These are phyloP conservation scores for Acorus gramineus DNA, from an alignment of 106 monocot species.

Conservation along the genomic window DNA sequence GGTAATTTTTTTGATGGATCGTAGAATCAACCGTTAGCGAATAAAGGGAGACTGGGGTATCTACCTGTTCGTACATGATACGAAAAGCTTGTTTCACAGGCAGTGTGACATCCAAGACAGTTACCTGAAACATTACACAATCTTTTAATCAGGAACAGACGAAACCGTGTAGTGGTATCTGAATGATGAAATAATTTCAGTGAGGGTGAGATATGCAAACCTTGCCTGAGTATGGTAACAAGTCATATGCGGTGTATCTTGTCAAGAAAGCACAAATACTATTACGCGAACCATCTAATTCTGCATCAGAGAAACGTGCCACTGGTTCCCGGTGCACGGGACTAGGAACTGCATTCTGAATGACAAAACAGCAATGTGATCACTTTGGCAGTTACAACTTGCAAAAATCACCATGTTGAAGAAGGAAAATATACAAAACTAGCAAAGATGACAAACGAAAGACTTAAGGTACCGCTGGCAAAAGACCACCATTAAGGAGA, in stretches of 20 bases:
- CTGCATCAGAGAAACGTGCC: conserved; percentile 4
- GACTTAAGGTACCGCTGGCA: conserved; percentile 3
- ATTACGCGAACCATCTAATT: conserved; percentile 3
- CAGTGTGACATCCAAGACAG: conserved; percentile 10
- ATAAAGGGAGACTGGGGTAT: neutral
- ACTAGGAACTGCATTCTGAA: conserved; percentile 1
- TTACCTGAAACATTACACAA: conserved; percentile 7
- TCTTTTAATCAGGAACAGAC: neutral
- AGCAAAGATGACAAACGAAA: neutral
- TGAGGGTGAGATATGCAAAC: neutral
- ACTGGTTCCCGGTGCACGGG: conserved; percentile 3
- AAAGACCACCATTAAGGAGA: conserved; percentile 5
- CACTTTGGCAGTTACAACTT: neutral
- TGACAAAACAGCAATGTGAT: neutral
- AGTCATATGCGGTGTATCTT: conserved; percentile 10
- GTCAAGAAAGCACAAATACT: conserved; percentile 10
- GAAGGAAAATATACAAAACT: neutral
- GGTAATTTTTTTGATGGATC: no score
- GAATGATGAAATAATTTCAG: neutral
- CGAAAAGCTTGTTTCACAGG: conserved; percentile 20
- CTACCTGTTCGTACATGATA: conserved; percentile 25
- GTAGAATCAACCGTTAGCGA: no score
- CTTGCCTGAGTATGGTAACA: conserved; percentile 25
- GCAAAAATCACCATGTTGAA: neutral
- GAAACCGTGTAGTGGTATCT: no score